Evolutionary conservation across 805 yeast genomes (phyloP).

Genomic region (Starmera amethionina): DNA sequence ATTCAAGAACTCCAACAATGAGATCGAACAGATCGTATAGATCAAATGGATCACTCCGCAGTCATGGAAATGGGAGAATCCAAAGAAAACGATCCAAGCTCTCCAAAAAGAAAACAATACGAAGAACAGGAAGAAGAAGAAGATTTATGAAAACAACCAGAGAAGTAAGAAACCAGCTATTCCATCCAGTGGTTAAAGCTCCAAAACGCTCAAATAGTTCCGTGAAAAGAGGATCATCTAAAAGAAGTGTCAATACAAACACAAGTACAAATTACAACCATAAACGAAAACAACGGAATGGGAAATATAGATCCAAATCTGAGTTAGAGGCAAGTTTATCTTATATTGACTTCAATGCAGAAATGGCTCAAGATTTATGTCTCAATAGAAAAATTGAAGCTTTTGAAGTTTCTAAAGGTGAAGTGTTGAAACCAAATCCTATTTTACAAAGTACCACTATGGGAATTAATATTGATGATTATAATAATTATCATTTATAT

Average conservation of each 20-base stretch:
- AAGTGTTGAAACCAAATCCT: slow-evolving; percentile 10
- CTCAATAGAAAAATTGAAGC: slow-evolving; percentile 9
- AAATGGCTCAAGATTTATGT: slow-evolving; percentile 15
- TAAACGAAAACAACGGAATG: slow-evolving; percentile 4
- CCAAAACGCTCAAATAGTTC: slow-evolving; percentile 5
- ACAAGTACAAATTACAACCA: too few species aligned
- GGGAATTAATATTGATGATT: slow-evolving; percentile 16
- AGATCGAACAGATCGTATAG: too few species aligned
- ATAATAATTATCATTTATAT: slow-evolving; percentile 16
- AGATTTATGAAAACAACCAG: slow-evolving; percentile 14
- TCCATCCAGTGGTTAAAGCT: slow-evolving; percentile 14
- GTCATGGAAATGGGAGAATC: too few species aligned
- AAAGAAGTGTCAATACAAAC: too few species aligned
- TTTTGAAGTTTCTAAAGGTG: slow-evolving; percentile 3
- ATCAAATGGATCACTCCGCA: too few species aligned
- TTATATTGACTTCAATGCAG: slow-evolving; percentile 13
- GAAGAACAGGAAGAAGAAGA: slow-evolving; percentile 3
- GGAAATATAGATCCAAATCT: slow-evolving; percentile 15
- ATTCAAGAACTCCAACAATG: too few species aligned
- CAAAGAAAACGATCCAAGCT: too few species aligned
- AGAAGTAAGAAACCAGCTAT: slow-evolving; percentile 11
- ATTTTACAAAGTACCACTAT: slow-evolving; percentile 4
- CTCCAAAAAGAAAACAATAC: too few species aligned
- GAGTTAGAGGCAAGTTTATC: slow-evolving; percentile 15
- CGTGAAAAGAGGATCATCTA: slow-evolving; percentile 6